These are phyloP conservation scores for Blepharisma undulans DNA, from an alignment of 169 alveolate genomes.

Conservation along the genomic window DNA sequence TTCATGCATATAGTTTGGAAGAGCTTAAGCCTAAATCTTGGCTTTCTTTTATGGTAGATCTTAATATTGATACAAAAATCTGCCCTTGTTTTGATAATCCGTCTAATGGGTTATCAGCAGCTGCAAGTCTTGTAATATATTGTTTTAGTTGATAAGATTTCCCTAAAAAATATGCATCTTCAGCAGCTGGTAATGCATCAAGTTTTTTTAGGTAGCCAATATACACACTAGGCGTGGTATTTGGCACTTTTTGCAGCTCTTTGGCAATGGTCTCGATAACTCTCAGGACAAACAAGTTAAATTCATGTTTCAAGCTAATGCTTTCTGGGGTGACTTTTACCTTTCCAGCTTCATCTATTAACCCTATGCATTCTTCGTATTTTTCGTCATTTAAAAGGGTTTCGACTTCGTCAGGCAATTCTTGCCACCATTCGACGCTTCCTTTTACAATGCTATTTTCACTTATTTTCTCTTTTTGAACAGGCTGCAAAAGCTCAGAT, in stretches of 20 bases:
- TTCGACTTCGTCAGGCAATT: slow-evolving; percentile 33
- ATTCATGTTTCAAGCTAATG: background rate
- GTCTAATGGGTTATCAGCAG: background rate
- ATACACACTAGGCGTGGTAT: background rate
- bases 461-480: background rate
- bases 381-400: slow-evolving; percentile 28
- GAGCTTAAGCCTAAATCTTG: background rate
- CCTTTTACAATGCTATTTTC: background rate
- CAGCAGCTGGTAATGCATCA: slow-evolving; percentile 15
- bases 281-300: slow-evolving; percentile 7
- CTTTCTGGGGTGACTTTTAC: background rate
- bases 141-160: slow-evolving; percentile 17
- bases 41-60: slow-evolving; percentile 5
- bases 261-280: slow-evolving; percentile 26
- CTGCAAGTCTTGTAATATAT: background rate
- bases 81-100: slow-evolving; percentile 1
- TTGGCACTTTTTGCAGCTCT: slow-evolving; percentile 19
- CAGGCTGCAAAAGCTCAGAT: background rate
- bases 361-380: slow-evolving; percentile 20
- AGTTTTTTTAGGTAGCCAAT: background rate
- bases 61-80: background rate
- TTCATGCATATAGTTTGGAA: background rate
- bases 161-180: slow-evolving; percentile 34
- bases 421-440: slow-evolving; percentile 32
- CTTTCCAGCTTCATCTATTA: slow-evolving; percentile 6